Percentiles rank a stretch among this genome's conserved stretches.
phyloP scores from a whole-genome alignment of 345 rosid genomes.

The Cochlearia excelsa region DNA sequence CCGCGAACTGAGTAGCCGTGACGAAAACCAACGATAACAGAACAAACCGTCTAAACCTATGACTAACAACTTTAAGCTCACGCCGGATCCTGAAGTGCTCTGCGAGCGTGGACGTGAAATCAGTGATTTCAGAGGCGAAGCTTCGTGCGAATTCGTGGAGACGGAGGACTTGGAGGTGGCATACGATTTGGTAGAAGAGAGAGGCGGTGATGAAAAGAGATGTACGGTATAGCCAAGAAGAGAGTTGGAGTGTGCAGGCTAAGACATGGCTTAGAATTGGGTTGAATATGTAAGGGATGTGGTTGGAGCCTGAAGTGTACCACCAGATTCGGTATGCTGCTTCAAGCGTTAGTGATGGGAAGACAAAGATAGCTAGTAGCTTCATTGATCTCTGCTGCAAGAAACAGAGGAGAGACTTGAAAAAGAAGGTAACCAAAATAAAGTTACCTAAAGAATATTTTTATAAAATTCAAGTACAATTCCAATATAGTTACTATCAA shows the following conservation, averaged over 20 bases:
- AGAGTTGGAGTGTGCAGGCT: conserved; percentile 62
- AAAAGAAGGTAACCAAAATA: too few species aligned
- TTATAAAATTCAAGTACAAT: too few species aligned
- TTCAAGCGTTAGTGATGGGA: conserved; percentile 63
- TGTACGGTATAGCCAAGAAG: conserved; percentile 79
- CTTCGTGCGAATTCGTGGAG: conserved; percentile 65
- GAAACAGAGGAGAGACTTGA: conserved; percentile 12
- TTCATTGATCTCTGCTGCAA: conserved; percentile 63
- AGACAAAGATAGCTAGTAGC: conserved; percentile 56
- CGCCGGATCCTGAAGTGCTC: conserved; percentile 67
- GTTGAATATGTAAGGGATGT: conserved; percentile 60
- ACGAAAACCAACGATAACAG: conserved; percentile 55
- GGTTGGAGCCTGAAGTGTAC: conserved; percentile 56
- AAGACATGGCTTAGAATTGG: conserved; percentile 46
- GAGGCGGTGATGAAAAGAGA: conserved; percentile 66
- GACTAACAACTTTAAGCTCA: conserved; percentile 73
- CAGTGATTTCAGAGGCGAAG: conserved; percentile 62
- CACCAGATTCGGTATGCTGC: conserved; percentile 82
- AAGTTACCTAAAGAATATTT: too few species aligned
- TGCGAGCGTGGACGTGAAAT: conserved; percentile 53
- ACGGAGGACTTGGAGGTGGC: conserved; percentile 68
- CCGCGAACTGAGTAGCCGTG: conserved; percentile 73
- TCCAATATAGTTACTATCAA: too few species aligned
- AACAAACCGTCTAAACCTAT: conserved; percentile 65
- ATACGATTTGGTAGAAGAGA: conserved; percentile 57